phyloP scores from a whole-genome alignment of 495 filamentous ascomycete genomes.

The Xylaria bambusicola region DNA sequence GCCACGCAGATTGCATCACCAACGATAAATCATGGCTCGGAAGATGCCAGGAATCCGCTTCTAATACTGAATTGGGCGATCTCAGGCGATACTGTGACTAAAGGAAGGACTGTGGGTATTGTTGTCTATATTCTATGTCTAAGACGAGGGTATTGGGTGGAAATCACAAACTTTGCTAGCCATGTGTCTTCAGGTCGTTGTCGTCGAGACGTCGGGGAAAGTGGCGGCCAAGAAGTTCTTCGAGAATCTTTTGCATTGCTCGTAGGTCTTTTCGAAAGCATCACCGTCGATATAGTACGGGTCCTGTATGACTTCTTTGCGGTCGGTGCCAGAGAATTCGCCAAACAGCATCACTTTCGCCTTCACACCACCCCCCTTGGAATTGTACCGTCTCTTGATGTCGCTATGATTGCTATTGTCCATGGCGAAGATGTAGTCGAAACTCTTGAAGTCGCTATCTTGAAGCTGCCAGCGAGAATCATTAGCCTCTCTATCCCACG shows the following conservation, averaged over 20 bases:
- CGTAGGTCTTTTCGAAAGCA: conserved; percentile 83
- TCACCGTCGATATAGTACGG: conserved; percentile 87
- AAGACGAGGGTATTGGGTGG: neutral
- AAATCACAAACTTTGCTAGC: neutral
- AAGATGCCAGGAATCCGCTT: too few relatives aligned
- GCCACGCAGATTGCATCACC: too few relatives aligned
- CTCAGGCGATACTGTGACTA: too few relatives aligned
- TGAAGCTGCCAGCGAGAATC: conserved; percentile 24
- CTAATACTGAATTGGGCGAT: too few relatives aligned
- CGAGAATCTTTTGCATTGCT: conserved; percentile 80
- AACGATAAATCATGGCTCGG: too few relatives aligned
- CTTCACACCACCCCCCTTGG: conserved; percentile 50
- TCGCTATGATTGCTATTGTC: conserved; percentile 80
- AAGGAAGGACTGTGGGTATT: too few relatives aligned
- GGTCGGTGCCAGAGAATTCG: conserved; percentile 69
- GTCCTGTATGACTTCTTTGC: conserved; percentile 75
- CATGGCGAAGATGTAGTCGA: conserved; percentile 96
- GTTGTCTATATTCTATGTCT: too few relatives aligned
- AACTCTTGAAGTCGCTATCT: conserved; percentile 69
- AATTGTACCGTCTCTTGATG: conserved; percentile 59
- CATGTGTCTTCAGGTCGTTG: conserved; percentile 8
- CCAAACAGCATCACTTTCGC: conserved; percentile 80
- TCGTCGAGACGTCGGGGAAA: conserved; percentile 43
- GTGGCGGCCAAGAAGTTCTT: conserved; percentile 65
- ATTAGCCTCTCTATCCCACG: conserved; percentile 12